Conservation (phyloP, 768 basidiomycete genomes). For the Termitomyces sp. region DNA sequence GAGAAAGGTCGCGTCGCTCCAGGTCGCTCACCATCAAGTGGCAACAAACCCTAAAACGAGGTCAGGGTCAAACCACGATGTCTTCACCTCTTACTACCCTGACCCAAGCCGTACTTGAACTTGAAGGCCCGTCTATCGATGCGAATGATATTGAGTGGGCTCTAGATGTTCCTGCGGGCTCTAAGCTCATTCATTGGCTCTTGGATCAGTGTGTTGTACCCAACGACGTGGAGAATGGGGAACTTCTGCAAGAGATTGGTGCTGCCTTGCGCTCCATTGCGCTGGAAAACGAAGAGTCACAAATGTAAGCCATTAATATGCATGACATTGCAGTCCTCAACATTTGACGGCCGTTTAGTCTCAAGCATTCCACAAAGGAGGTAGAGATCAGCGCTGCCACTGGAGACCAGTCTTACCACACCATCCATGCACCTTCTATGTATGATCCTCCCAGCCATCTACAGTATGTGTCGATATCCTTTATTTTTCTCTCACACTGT, state of each 20-base stretch:
- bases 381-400: not conserved
- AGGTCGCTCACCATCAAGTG: no score
- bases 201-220: conserved; percentile 20
- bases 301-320: conserved; percentile 17
- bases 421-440: conserved; percentile 1
- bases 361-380: conserved; percentile 8
- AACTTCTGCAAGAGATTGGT: conserved; percentile 1
- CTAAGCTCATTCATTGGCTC: conserved; percentile 28
- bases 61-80: not conserved
- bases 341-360: conserved; percentile 1
- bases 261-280: conserved; percentile 25
- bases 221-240: conserved; percentile 6
- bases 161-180: conserved; percentile 26
- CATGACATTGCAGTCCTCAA: not conserved
- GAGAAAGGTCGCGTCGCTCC: no score
- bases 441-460: conserved; percentile 20
- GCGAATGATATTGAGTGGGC: conserved; percentile 30
- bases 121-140: conserved; percentile 27
- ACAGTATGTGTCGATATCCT: conserved; percentile 7
- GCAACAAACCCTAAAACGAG: not conserved
- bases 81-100: conserved; percentile 3
- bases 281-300: conserved; percentile 25
- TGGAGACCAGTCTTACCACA: not conserved
- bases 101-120: conserved; percentile 15
- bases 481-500: not conserved